Percentiles rank a stretch among this genome's conserved stretches.
Conservation (phyloP, 306 rosid genomes). For the Parietaria judaica region DNA sequence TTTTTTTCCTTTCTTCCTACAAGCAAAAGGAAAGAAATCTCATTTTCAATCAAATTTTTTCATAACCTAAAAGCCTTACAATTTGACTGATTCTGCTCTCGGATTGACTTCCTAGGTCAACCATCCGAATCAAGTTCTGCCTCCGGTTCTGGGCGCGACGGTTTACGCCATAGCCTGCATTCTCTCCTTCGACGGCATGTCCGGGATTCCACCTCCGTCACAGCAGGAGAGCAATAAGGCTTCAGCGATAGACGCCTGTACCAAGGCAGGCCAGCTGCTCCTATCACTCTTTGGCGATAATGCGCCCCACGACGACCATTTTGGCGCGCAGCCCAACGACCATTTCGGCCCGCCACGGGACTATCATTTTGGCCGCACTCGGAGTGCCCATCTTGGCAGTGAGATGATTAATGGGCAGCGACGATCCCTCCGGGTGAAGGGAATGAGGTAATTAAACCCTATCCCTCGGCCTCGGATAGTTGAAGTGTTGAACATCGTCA, state of each 20-base stretch:
- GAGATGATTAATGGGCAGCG: neutral
- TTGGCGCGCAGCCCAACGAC: neutral
- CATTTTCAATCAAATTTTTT: too few relatives aligned
- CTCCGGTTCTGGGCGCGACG: constrained; percentile 51
- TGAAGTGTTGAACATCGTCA: too few relatives aligned
- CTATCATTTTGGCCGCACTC: neutral
- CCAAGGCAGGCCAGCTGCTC: too few relatives aligned
- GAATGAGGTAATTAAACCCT: neutral
- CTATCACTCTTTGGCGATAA: too few relatives aligned
- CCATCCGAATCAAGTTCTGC: constrained; percentile 51
- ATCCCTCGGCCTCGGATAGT: neutral
- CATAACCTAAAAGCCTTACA: neutral
- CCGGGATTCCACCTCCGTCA: constrained; percentile 25
- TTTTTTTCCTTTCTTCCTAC: neutral
- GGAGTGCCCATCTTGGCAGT: too few relatives aligned
- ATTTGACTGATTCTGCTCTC: constrained; percentile 22
- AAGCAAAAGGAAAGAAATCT: too few relatives aligned
- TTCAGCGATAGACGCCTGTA: constrained; percentile 5
- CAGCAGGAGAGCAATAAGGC: constrained; percentile 32
- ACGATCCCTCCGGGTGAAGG: neutral
- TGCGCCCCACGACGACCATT: constrained; percentile 20
- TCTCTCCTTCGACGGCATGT: constrained; percentile 59
- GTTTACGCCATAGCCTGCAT: constrained; percentile 46
- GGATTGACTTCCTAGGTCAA: constrained; percentile 43
- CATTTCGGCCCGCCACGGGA: neutral